A percentile compares a stretch with the other conserved stretches of the same genome.
These are phyloP conservation scores for Thymus mandschuricus DNA, from an alignment of 257 asterid genomes.

Conservation along the genomic window DNA sequence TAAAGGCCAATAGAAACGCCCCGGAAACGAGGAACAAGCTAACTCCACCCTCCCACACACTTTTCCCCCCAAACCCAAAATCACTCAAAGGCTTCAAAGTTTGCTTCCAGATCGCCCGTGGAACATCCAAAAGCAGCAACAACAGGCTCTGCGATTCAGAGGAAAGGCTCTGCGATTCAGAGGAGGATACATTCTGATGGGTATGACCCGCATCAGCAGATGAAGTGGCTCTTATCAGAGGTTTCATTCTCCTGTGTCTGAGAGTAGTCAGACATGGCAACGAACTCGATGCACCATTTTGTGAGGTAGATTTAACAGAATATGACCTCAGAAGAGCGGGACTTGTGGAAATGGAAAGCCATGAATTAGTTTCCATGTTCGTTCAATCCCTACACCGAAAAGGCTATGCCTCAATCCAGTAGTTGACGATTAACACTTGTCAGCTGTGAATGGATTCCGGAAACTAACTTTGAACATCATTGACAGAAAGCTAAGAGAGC, in stretches of 20 bases:
- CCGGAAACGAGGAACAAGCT: slow-evolving; percentile 92
- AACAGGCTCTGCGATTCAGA: slow-evolving; percentile 55
- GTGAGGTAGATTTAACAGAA: slow-evolving; percentile 4
- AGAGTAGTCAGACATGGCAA: slow-evolving; percentile 44
- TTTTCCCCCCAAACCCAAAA: slow-evolving; percentile 93
- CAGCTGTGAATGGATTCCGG: slow-evolving; percentile 22
- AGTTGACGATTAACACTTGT: background rate
- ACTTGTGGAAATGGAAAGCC: slow-evolving; percentile 48
- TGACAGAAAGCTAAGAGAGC: background rate
- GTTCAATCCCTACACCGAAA: slow-evolving; percentile 10
- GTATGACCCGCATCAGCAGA: slow-evolving; percentile 38
- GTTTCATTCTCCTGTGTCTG: slow-evolving; percentile 39
- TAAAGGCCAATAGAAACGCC: slow-evolving; percentile 72
- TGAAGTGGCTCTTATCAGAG: slow-evolving; percentile 45
- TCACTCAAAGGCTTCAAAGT: slow-evolving; percentile 84
- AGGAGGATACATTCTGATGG: slow-evolving; percentile 33
- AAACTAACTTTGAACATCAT: slow-evolving; percentile 13
- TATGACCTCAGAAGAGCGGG: slow-evolving; percentile 42
- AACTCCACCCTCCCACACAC: slow-evolving; percentile 99
- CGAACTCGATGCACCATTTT: slow-evolving; percentile 41
- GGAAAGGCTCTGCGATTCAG: background rate
- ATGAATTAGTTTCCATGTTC: slow-evolving; percentile 60
- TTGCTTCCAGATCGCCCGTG: slow-evolving; percentile 74
- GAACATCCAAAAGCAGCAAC: slow-evolving; percentile 62
- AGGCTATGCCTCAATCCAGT: background rate